These are phyloP conservation scores for Neofusicoccum umdonicola DNA, from an alignment of 2,329 filamentous ascomycete genomes.

Conservation along the genomic window DNA sequence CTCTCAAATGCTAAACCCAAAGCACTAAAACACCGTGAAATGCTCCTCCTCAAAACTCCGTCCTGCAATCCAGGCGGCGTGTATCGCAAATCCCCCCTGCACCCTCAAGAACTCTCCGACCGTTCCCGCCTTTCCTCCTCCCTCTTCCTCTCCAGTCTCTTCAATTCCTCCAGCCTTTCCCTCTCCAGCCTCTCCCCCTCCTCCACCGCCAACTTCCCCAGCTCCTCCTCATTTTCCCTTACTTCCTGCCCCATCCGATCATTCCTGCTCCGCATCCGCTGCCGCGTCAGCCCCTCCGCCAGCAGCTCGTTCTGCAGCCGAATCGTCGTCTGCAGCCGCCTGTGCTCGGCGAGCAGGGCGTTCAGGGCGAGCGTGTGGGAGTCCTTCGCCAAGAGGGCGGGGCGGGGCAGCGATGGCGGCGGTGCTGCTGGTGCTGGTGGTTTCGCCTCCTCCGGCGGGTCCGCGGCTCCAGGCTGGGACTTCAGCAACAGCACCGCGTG, in stretches of 20 bases:
- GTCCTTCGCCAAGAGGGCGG: neutral
- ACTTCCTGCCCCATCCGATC: neutral
- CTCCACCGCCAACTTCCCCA: neutral
- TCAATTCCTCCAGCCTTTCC: neutral
- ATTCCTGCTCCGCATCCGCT: neutral
- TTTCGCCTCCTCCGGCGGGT: neutral
- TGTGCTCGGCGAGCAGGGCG: neutral
- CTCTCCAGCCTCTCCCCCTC: neutral
- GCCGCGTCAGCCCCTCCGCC: neutral
- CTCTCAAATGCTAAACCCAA: no score
- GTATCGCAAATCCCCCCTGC: neutral
- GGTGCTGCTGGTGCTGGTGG: neutral
- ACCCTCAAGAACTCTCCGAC: neutral
- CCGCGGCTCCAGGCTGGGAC: neutral
- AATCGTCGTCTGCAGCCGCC: neutral
- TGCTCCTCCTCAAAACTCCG: neutral
- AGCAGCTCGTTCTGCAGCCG: neutral
- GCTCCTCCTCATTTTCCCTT: neutral
- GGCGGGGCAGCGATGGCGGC: neutral
- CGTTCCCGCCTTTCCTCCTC: no score
- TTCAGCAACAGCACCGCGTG: neutral
- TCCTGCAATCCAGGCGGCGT: neutral
- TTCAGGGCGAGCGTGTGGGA: neutral
- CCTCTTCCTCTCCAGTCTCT: neutral
- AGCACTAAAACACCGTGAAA: no score